These are phyloP conservation scores for Setaria viridis DNA, from an alignment of 202 grass and related monocot genomes.

Conservation along the genomic window DNA sequence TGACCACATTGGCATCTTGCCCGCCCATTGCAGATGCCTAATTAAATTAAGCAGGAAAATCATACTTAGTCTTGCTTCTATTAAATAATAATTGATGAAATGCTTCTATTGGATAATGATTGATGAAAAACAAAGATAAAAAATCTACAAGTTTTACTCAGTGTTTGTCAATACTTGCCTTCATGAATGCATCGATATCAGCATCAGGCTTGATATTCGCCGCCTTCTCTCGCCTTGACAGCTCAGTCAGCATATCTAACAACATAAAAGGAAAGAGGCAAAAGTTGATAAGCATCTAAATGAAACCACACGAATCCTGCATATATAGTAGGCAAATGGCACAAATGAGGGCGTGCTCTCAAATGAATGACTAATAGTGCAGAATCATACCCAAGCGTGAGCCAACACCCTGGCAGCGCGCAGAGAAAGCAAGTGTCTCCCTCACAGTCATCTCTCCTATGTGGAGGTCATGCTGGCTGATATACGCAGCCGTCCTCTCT, in stretches of 20 bases:
- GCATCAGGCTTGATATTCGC: constrained; percentile 91
- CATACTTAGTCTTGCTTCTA: neutral
- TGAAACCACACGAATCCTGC: constrained; percentile 16
- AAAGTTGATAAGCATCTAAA: constrained; percentile 31
- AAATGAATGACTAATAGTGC: neutral
- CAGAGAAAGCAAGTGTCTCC: constrained; percentile 72
- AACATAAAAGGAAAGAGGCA: constrained; percentile 20
- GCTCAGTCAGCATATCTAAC: constrained; percentile 77
- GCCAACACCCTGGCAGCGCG: constrained; percentile 84
- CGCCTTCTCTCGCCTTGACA: constrained; percentile 78
- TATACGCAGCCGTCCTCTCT: constrained; percentile 65
- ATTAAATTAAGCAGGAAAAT: constrained; percentile 30
- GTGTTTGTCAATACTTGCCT: constrained; percentile 49
- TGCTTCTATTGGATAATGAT: neutral
- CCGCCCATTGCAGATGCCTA: constrained; percentile 78
- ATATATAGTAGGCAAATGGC: neutral
- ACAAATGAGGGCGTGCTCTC: neutral
- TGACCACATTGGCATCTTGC: constrained; percentile 71
- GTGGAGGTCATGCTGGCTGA: constrained; percentile 72
- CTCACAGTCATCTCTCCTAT: constrained; percentile 73
- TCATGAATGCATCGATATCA: constrained; percentile 91
- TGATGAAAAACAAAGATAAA: constrained; percentile 24
- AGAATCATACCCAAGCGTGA: constrained; percentile 62
- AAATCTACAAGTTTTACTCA: constrained; percentile 32
- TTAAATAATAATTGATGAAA: too few species aligned